Evolutionary conservation across 495 filamentous ascomycete species (phyloP).

Genomic region (Astrothelium macrocarpum): DNA sequence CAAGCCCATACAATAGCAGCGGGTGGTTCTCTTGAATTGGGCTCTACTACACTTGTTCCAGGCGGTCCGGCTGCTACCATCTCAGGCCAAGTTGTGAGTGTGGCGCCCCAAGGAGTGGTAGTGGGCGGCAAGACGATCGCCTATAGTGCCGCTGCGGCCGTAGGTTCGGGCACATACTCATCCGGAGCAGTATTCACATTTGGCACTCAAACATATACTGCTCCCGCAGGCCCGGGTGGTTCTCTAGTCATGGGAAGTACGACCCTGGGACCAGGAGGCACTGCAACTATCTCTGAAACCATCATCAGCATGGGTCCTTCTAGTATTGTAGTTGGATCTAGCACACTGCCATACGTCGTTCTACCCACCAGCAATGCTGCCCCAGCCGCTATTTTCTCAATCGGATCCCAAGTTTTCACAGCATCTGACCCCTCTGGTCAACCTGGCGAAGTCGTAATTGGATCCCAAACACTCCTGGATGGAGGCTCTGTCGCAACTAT

Average conservation of each 20-base stretch:
- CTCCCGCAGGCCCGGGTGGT: not conserved
- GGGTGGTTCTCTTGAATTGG: not conserved
- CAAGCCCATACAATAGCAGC: not conserved
- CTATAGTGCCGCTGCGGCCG: not conserved
- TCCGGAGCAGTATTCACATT: not conserved
- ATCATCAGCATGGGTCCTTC: constrained; percentile 1
- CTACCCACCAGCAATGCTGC: not conserved
- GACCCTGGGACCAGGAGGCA: not conserved
- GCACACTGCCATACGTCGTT: not conserved
- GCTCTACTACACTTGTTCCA: constrained; percentile 7
- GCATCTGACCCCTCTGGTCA: not conserved
- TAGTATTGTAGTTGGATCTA: not conserved
- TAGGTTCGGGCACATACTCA: not conserved
- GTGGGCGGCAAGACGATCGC: constrained; percentile 10
- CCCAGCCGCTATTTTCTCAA: not conserved
- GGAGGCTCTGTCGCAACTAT: not conserved
- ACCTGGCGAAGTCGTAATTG: not conserved
- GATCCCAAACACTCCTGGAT: constrained; percentile 7
- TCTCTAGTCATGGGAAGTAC: not conserved
- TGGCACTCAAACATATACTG: constrained; percentile 1
- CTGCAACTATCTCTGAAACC: not conserved
- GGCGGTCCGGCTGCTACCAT: constrained; percentile 11
- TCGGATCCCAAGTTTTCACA: constrained; percentile 3
- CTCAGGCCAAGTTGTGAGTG: constrained; percentile 8
- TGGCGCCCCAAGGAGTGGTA: constrained; percentile 3